Evolutionary conservation across 768 basidiomycete genomes (phyloP), one percentile per base, ranked within the genome.

Genomic region (Infundibulicybe gibba): DNA sequence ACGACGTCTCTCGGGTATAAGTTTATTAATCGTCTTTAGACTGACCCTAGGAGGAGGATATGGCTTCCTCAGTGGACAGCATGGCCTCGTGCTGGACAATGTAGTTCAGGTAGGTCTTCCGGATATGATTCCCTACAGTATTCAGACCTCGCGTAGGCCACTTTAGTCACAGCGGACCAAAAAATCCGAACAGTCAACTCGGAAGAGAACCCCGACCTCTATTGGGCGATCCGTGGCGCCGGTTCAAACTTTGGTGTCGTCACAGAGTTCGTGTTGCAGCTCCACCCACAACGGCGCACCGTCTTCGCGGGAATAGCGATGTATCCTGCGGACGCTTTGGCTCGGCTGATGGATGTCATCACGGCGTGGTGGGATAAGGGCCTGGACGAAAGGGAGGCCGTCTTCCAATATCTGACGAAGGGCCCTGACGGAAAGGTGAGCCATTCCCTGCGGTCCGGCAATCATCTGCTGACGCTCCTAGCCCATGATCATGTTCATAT

Each of bases 21-120:
- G 16, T 19, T 5, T n/a, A 37, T 11, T 38, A 6, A 15, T 21
- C 15, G 3, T 45, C 25, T 17, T 3, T 33, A 45, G 44, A 2
- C 32, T 45, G 10, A 14, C 21, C 8, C 44, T 45, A 3, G 44
- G 44, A 14, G 44, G 44, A 12, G 44, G 44, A n/a, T 35, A n/a
- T 17, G 44, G 44, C 14, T 45, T 19, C 30, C 44, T 45, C 17
- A 37, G 14, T 17, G 12, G 14, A 3, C 10, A 19, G 34, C 34
- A 45, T 45, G 45, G 45, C 9, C 6, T 46, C 5, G 45, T 30
- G 17, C 5, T 46, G 19, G 45, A 46, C 20, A 46, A 46, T 31
- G 5, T 46, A 10, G 35, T 46, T 14, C 37, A 46, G 45, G 45
- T 46, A 40, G n/a, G n/a, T n/a, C 9, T 6, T 33, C 6, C 5